Evolutionary conservation across 2,329 filamentous ascomycete species (phyloP).

Genomic region (Trichoderma polysporum): DNA sequence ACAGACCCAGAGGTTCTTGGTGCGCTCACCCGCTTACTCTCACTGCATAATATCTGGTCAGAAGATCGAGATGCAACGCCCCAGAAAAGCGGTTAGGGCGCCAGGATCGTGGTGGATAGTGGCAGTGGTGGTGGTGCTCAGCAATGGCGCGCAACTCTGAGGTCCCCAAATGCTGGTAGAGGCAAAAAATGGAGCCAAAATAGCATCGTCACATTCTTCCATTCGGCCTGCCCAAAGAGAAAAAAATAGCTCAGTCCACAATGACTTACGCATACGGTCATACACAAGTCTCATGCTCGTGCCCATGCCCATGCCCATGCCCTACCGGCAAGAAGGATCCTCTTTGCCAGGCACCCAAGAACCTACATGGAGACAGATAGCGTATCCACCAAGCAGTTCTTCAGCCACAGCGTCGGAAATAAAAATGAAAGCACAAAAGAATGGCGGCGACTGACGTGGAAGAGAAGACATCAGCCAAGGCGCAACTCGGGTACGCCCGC

Average conservation of each 20-base stretch:
- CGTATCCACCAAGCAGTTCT: not conserved
- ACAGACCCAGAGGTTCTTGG: not conserved
- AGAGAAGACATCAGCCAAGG: not conserved
- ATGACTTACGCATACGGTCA: not conserved
- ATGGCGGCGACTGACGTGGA: not conserved
- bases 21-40: constrained; percentile 11
- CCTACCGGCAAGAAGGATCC: constrained; percentile 9
- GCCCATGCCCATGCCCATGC: not conserved
- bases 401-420: not conserved
- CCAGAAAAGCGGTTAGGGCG: constrained; percentile 15
- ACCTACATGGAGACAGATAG: not conserved
- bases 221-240: constrained; percentile 14
- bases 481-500: constrained; percentile 7
- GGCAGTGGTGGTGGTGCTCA: not conserved
- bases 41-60: constrained; percentile 18
- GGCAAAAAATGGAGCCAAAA: constrained; percentile 8
- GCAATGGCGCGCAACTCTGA: constrained; percentile 1
- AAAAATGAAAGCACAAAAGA: not conserved
- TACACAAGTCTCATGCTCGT: constrained; percentile 1
- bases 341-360: constrained; percentile 6
- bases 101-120: constrained; percentile 8
- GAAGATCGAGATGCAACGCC: constrained; percentile 20
- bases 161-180: not conserved
- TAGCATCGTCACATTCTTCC: constrained; percentile 13
- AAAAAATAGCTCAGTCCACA: constrained; percentile 15